These are phyloP conservation scores for Suaeda aralocaspica DNA, from an alignment of 148 eudicot species.

Conservation along the genomic window DNA sequence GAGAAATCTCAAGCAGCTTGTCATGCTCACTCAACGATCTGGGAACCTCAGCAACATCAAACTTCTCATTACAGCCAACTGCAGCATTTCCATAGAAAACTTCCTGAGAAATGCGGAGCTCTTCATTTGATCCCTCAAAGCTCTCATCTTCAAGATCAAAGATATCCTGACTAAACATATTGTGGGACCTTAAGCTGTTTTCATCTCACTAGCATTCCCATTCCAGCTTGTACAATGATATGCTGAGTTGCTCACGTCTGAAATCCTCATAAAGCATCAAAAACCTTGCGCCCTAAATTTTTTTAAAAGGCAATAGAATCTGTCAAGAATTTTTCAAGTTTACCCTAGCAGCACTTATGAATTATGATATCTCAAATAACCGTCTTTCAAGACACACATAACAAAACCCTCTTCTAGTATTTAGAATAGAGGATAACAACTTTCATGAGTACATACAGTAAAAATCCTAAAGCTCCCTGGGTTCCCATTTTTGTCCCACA, in stretches of 20 bases:
- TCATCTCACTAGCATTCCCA: conserved; percentile 13
- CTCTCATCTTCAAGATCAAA: conserved; percentile 52
- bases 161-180: conserved; percentile 21
- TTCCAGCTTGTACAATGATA: conserved; percentile 2
- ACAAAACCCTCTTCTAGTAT: neutral
- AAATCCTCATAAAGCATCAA: neutral
- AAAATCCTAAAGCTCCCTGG: neutral
- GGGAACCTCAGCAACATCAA: conserved; percentile 35
- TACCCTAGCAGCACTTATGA: neutral
- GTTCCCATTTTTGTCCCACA: neutral
- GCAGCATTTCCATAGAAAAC: conserved; percentile 51
- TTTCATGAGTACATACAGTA: neutral
- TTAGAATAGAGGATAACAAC: neutral
- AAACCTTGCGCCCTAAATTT: conserved; percentile 21
- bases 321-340: neutral
- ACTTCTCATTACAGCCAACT: conserved; percentile 29
- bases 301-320: neutral
- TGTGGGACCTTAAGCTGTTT: conserved; percentile 8
- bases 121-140: conserved; percentile 62
- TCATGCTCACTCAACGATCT: conserved; percentile 27
- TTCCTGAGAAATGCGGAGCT: conserved; percentile 51
- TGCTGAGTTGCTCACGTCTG: conserved; percentile 3
- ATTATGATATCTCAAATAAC: neutral
- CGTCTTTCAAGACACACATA: too few species aligned
- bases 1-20: conserved; percentile 32